Conservation (phyloP, 1,139 yeast species). For the Pichia sp. region DNA sequence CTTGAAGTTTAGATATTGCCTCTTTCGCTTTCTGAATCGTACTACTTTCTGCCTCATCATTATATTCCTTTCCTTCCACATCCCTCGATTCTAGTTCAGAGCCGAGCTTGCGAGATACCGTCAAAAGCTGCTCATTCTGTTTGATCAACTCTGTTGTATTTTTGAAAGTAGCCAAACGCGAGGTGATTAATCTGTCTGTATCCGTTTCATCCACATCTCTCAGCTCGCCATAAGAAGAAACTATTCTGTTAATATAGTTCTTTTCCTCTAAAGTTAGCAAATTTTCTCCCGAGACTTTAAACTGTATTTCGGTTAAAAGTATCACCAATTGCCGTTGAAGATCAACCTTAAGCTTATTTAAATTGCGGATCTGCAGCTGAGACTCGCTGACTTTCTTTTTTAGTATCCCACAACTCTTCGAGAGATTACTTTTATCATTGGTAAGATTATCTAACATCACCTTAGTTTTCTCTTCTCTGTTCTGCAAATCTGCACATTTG, state of each 20-base stretch:
- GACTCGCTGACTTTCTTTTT: conserved; percentile 35
- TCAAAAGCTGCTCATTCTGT: conserved; percentile 67
- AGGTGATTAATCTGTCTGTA: conserved; percentile 66
- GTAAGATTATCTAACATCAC: conserved; percentile 43
- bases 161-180: conserved; percentile 67
- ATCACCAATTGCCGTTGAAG: conserved; percentile 76
- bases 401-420: conserved; percentile 31
- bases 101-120: conserved; percentile 66
- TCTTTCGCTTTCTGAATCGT: conserved; percentile 50
- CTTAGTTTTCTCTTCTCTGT: conserved; percentile 49
- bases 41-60: conserved; percentile 37
- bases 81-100: conserved; percentile 59
- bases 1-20: conserved; percentile 65
- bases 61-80: conserved; percentile 54
- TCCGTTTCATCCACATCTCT: conserved; percentile 52
- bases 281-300: conserved; percentile 42
- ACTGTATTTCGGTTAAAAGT: conserved; percentile 62
- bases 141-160: conserved; percentile 64
- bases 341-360: conserved; percentile 61
- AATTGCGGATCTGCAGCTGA: conserved; percentile 37
- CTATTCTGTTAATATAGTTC: conserved; percentile 23
- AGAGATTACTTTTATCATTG: conserved; percentile 39
- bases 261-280: conserved; percentile 31
- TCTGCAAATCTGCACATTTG: conserved; percentile 45
- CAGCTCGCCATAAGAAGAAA: conserved; percentile 39